Conservation (phyloP, 2,329 filamentous ascomycete species). For the Magnaporthiopsis incrustans region DNA sequence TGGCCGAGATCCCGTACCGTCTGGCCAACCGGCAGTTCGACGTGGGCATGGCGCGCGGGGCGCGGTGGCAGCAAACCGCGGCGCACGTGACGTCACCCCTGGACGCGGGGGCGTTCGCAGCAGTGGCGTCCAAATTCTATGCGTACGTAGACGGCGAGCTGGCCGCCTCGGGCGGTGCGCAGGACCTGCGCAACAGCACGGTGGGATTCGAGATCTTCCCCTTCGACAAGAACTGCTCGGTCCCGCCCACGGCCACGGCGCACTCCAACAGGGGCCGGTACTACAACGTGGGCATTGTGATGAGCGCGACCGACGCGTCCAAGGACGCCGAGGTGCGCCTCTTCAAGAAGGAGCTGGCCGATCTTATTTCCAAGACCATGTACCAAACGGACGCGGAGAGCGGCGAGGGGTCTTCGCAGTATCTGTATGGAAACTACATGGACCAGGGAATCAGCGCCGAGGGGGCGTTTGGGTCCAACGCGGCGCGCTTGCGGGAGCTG, state of each 20-base stretch:
- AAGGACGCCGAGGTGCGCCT: slow-evolving; percentile 2
- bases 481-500: slow-evolving; percentile 2
- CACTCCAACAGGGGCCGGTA: slow-evolving; percentile 4
- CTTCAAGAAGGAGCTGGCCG: slow-evolving; percentile 1
- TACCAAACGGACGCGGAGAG: neutral
- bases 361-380: neutral
- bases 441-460: slow-evolving; percentile 3
- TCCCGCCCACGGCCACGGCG: slow-evolving; percentile 1
- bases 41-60: neutral
- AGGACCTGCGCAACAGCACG: slow-evolving; percentile 2
- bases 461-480: slow-evolving; percentile 4
- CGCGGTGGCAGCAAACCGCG: slow-evolving; percentile 1
- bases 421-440: slow-evolving; percentile 1
- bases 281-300: slow-evolving; percentile 4
- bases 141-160: neutral
- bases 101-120: neutral
- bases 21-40: slow-evolving; percentile 27
- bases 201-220: slow-evolving; percentile 4
- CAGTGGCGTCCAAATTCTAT: neutral
- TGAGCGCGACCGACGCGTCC: neutral
- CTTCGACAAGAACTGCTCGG: neutral
- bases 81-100: neutral
- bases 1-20: slow-evolving; percentile 31
- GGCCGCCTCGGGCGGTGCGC: neutral
- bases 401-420: neutral